Evolutionary conservation across 345 rosid genomes (phyloP), one percentile per base, ranked within the genome.

Genomic region (Lenwebbia sp.): DNA sequence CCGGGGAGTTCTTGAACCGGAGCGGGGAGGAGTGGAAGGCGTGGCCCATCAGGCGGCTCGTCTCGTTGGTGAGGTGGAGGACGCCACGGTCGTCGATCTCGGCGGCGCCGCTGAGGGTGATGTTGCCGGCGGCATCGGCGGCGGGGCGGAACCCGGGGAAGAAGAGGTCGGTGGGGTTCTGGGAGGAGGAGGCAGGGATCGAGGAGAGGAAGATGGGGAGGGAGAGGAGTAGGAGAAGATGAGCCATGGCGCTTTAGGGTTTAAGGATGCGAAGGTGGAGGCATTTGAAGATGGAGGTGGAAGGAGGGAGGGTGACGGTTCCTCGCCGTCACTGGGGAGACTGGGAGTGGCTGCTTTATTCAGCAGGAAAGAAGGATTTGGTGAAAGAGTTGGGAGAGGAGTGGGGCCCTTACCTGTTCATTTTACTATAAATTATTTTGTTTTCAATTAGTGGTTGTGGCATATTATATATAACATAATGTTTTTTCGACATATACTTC

Each of bases 1-100:
- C 89, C 5, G 74, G 81, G 0, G 95, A 88, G 87, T 89, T 89
- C 92, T 92, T 97, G 90, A 97, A 91, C 86, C 86, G 90, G 85
- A 97, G 26, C 8, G 93, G 94, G 33, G 93, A 88, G 30, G 90
- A 84, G 86, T 90, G 91, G 86, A 97, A 97, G 85, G 98, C 98
- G 50, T 94, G 99, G 33, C 98, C 98, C 76, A 89, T 83, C 55
- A 90, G 60, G 22, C 95, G 90, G 28, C 87, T 82, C 47, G 94
- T 93, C 13, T 55, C 82, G 87, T 95, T 92, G 53, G 98, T 97
- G 83, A 97, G 88, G 82, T 86, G 85, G 30, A 97, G 92, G 84
- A 96, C 84, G 87, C 99, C 98, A 30, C 86, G 89, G 17, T 86
- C 47, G 75, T 90, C 91, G 86, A 97, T 85, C 87, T 89, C 83